phyloP scores from a whole-genome alignment of 140 eudicot species.

The Anethum foeniculum region DNA sequence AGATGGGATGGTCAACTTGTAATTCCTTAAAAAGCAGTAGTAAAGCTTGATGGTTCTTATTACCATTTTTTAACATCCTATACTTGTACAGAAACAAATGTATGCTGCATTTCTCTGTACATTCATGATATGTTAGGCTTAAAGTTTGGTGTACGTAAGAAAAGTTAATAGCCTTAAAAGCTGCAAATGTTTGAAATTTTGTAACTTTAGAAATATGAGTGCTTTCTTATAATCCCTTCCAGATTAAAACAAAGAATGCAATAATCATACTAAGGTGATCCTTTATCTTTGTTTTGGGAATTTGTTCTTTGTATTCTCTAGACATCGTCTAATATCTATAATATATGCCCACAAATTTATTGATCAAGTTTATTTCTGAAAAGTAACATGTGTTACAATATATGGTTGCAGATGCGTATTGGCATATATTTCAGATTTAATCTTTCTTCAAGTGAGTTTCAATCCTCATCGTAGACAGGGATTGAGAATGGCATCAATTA shows the following conservation, averaged over 20 bases:
- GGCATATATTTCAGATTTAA: constrained; percentile 81
- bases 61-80: not conserved
- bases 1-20: not conserved
- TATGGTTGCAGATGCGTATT: constrained; percentile 63
- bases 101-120: not conserved
- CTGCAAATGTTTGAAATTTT: not conserved
- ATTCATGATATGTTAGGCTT: not conserved
- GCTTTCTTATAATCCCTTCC: not conserved
- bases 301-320: not conserved
- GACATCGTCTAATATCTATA: not conserved
- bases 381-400: not conserved
- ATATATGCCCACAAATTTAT: not conserved
- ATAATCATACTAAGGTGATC: not conserved
- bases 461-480: constrained; percentile 80
- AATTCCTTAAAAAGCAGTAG: not conserved
- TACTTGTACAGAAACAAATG: not conserved
- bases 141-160: not conserved
- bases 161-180: not conserved
- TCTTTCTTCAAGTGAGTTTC: constrained; percentile 52
- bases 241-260: not conserved
- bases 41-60: not conserved
- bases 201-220: not conserved
- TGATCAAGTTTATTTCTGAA: not conserved
- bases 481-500: constrained; percentile 52
- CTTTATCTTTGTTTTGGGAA: not conserved